phyloP scores from a whole-genome alignment of 2,329 filamentous ascomycete species.

The Didymella keratinophila region DNA sequence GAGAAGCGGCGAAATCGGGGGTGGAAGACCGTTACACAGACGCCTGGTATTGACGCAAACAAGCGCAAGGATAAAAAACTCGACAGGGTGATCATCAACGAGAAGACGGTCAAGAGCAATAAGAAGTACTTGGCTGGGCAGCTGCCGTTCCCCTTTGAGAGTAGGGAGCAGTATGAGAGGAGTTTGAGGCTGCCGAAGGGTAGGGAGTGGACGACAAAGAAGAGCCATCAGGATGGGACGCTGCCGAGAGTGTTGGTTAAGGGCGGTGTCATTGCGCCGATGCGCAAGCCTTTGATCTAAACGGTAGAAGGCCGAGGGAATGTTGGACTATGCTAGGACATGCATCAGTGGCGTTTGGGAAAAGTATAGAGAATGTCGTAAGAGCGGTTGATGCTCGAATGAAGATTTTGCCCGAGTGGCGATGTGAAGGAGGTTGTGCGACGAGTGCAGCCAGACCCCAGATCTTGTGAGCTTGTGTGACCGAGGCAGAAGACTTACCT shows the following conservation, averaged over 20 bases:
- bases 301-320: no score
- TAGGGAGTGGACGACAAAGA: constrained; percentile 96
- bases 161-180: constrained; percentile 85
- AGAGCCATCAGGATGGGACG: constrained; percentile 86
- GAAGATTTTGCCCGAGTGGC: neutral
- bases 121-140: constrained; percentile 83
- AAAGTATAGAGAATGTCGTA: neutral
- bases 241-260: constrained; percentile 91
- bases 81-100: constrained; percentile 86
- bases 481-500: neutral
- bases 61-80: constrained; percentile 84
- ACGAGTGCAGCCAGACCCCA: neutral
- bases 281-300: constrained; percentile 74
- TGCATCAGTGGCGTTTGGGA: neutral
- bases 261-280: constrained; percentile 89
- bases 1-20: constrained; percentile 62
- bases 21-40: constrained; percentile 67
- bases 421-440: no score
- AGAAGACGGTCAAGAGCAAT: constrained; percentile 92
- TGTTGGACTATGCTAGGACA: no score
- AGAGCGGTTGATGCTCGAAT: neutral
- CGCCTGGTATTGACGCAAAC: constrained; percentile 76
- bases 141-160: constrained; percentile 91
- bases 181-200: constrained; percentile 86
- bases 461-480: neutral